phyloP scores from a whole-genome alignment of 352 stramenopile species.

The Detonula confervacea region DNA sequence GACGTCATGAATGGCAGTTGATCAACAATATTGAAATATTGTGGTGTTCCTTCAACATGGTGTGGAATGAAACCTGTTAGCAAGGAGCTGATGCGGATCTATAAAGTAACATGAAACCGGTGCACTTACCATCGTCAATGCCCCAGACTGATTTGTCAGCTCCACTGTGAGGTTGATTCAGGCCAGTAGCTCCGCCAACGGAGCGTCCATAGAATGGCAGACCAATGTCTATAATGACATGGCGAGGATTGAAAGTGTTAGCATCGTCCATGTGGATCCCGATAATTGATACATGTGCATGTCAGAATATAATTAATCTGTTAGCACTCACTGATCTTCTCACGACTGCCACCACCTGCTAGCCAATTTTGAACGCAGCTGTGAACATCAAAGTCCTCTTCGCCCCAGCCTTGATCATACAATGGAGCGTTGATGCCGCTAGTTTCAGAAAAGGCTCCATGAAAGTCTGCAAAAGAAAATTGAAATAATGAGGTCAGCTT shows the following conservation, averaged over 20 bases:
- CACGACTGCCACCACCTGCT: slow-evolving; percentile 19
- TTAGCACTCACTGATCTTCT: too few relatives aligned
- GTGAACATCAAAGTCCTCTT: slow-evolving; percentile 34
- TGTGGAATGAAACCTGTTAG: too few relatives aligned
- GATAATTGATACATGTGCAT: too few relatives aligned
- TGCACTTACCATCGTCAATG: too few relatives aligned
- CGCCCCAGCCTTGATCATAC: slow-evolving; percentile 45
- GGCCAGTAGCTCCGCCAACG: slow-evolving; percentile 20
- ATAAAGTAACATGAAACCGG: too few relatives aligned
- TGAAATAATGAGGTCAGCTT: neutral
- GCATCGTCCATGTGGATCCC: too few relatives aligned
- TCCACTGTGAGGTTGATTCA: slow-evolving; percentile 35
- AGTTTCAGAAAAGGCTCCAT: too few relatives aligned
- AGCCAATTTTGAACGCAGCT: slow-evolving; percentile 35
- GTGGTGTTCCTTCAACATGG: slow-evolving; percentile 35
- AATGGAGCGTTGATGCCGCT: slow-evolving; percentile 47
- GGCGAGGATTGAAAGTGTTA: too few relatives aligned
- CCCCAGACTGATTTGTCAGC: slow-evolving; percentile 40
- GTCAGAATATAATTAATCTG: too few relatives aligned
- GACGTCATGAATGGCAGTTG: slow-evolving; percentile 20
- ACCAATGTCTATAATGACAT: slow-evolving; percentile 49
- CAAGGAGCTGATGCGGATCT: too few relatives aligned
- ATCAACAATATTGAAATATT: slow-evolving; percentile 48
- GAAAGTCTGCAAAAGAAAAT: too few relatives aligned
- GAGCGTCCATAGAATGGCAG: slow-evolving; percentile 48